phyloP scores from a whole-genome alignment of 805 yeast species.

The Deakozyma indianensis region DNA sequence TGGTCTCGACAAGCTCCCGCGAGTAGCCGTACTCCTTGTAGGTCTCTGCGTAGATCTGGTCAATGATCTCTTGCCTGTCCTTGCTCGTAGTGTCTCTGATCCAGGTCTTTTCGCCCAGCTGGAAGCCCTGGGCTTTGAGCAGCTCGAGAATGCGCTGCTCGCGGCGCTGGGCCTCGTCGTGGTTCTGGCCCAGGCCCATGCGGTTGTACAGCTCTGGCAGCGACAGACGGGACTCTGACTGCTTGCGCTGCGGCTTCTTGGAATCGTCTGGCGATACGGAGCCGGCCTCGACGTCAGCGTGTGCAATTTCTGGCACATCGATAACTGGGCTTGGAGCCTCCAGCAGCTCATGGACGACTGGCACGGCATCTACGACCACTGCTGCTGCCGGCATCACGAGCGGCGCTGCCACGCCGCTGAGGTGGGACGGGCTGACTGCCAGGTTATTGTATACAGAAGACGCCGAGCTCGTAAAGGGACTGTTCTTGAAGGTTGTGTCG shows the following conservation, averaged over 20 bases:
- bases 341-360: background rate
- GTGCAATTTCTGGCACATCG: too few relatives aligned
- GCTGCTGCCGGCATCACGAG: background rate
- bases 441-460: background rate
- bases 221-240: slow-evolving; percentile 24
- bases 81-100: slow-evolving; percentile 55
- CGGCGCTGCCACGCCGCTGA: background rate
- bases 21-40: slow-evolving; percentile 37
- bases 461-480: background rate
- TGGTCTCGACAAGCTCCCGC: slow-evolving; percentile 45
- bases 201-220: slow-evolving; percentile 22
- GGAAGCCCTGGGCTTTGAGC: slow-evolving; percentile 44
- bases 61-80: slow-evolving; percentile 35
- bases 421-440: background rate
- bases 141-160: slow-evolving; percentile 24
- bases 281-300: too few relatives aligned
- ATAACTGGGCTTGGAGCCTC: too few relatives aligned
- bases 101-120: slow-evolving; percentile 72
- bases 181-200: slow-evolving; percentile 25
- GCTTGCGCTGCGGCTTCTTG: slow-evolving; percentile 12
- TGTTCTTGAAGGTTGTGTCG: background rate
- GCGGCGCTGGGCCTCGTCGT: slow-evolving; percentile 22
- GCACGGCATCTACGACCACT: background rate
- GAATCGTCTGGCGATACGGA: background rate
- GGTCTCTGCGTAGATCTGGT: slow-evolving; percentile 34